These are phyloP conservation scores for Poa pratensis DNA, from an alignment of 176 grass and related monocot genomes.

Conservation along the genomic window DNA sequence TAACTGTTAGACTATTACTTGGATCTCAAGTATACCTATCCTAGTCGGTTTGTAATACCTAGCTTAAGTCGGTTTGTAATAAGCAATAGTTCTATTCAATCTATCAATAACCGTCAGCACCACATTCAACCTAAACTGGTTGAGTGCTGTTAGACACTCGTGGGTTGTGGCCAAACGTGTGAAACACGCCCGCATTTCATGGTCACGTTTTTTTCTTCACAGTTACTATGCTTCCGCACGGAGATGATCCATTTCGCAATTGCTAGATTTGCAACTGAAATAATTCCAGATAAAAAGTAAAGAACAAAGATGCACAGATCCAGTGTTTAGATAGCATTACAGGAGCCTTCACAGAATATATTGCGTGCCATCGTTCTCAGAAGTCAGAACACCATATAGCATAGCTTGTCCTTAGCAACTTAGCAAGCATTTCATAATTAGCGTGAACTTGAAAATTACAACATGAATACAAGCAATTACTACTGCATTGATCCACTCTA, in stretches of 20 bases:
- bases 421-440: constrained; percentile 8
- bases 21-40: too few relatives aligned
- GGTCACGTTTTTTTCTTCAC: too few relatives aligned
- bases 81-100: too few relatives aligned
- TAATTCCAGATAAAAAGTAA: background rate
- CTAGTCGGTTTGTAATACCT: too few relatives aligned
- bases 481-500: constrained; percentile 9
- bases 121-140: too few relatives aligned
- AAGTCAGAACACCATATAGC: background rate
- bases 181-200: too few relatives aligned
- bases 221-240: background rate
- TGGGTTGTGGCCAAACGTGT: too few relatives aligned
- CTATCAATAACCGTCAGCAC: too few relatives aligned
- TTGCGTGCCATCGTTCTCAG: background rate
- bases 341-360: background rate
- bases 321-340: background rate
- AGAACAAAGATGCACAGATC: background rate
- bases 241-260: background rate
- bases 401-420: background rate
- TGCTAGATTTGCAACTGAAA: background rate
- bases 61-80: too few relatives aligned
- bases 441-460: constrained; percentile 17
- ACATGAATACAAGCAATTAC: constrained; percentile 29
- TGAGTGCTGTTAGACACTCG: too few relatives aligned
- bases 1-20: too few relatives aligned